phyloP scores from a whole-genome alignment of 148 eudicot genomes.

The Limonium bicolor region DNA sequence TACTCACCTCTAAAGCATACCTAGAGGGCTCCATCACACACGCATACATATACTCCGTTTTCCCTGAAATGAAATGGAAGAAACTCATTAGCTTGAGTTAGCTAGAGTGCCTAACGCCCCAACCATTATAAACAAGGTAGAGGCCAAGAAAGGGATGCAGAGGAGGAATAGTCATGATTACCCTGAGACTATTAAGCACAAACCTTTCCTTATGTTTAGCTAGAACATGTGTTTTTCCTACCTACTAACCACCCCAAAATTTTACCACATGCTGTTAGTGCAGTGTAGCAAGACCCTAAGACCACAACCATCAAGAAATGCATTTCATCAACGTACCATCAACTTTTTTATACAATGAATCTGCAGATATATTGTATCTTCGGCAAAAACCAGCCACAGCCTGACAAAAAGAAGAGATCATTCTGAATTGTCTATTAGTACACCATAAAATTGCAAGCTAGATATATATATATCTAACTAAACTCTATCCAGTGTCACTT shows the following conservation, averaged over 20 bases:
- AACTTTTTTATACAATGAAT: conserved; percentile 45
- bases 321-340: conserved; percentile 44
- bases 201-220: no score
- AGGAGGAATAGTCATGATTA: no score
- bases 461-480: no score
- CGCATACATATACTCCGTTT: conserved; percentile 72
- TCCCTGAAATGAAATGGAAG: conserved; percentile 45
- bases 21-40: conserved; percentile 75
- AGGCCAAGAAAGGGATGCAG: no score
- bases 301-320: background rate
- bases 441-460: no score
- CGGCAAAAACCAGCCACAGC: conserved; percentile 99
- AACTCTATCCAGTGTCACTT: no score
- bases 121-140: no score
- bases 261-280: no score
- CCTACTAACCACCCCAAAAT: background rate
- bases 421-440: background rate
- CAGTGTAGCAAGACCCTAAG: no score
- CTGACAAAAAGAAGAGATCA: conserved; percentile 27
- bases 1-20: conserved; percentile 67
- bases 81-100: background rate
- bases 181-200: no score
- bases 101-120: no score
- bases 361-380: conserved; percentile 45
- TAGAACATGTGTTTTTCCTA: no score